Base-by-base conservation (phyloP, 306 rosid genomes). In the Sechiopsis laciniata region DNA sequence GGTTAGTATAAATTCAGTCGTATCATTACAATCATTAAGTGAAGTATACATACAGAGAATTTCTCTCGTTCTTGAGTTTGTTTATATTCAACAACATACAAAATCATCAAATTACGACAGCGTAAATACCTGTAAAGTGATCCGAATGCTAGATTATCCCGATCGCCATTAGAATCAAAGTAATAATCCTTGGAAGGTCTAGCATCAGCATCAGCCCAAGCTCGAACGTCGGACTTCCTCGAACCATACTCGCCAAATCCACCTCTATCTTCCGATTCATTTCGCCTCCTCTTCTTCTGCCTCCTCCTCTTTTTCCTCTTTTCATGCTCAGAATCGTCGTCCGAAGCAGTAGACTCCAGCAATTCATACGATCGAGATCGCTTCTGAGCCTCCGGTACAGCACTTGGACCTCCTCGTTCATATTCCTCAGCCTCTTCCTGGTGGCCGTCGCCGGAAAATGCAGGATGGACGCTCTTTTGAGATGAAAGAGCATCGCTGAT, bases 141-240 rank as follows among this genome's bases (percentile, higher is more conserved):
- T 5, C 96, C 97, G 16, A 90, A 92, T 3, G 85, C 92, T 53
- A 90, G 78, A 82, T 92, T 89, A 75, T 93, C 96, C 13, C 80
- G 96, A 77, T 90, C 97, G 12, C 96, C 96, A 0, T 71, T 86
- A 59, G 92, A 84, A 78, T 93, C 98, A 29, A 88, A 54, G 96
- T 80, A 94, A 79, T 86, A 94, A 53, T 87, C 93, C 72, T 88
- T 90, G 16, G 88, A 29, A 56, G 84, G 78, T 32, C 79, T 84
- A 52, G 83, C 37, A 67, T 75, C 84, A 6, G 91, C 85, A 77
- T 80, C 89, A 14, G 86, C 91, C 98, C 96, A 93, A 40, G 87
- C 86, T 76, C 90, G 85, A 81, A 86, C 89, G 55, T 81, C 81
- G 14, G 97, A 85, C 84, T 86, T 86, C 77, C 97, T 83, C 48